These are phyloP conservation scores for Lotus japonicus DNA, from an alignment of 306 rosid genomes.

Conservation along the genomic window DNA sequence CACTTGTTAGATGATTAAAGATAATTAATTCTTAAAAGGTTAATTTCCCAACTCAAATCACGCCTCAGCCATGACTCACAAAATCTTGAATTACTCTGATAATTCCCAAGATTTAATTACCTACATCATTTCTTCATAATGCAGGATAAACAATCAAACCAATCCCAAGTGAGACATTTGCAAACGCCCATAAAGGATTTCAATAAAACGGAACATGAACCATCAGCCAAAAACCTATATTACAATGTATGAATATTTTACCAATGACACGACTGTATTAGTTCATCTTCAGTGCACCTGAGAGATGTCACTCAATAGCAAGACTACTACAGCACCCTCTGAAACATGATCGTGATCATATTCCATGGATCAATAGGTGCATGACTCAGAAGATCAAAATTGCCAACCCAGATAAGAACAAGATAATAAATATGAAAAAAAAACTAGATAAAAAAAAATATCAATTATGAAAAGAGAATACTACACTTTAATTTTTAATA, in stretches of 20 bases:
- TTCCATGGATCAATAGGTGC: background rate
- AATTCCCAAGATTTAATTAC: no score
- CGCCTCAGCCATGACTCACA: no score
- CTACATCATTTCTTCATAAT: no score
- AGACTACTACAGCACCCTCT: background rate
- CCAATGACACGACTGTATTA: background rate
- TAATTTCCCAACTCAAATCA: no score
- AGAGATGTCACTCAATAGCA: background rate
- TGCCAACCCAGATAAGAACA: background rate
- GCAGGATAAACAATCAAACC: no score
- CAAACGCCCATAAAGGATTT: no score
- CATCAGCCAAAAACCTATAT: no score
- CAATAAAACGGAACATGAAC: no score
- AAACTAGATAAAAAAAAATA: background rate
- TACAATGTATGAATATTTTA: background rate
- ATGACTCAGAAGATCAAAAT: background rate
- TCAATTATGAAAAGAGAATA: background rate
- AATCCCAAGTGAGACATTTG: no score
- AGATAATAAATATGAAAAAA: background rate
- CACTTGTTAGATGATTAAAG: no score
- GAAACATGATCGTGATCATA: background rate
- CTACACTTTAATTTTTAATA: background rate
- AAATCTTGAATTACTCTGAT: no score
- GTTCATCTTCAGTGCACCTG: background rate
- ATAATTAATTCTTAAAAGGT: no score